phyloP scores from a whole-genome alignment of 2,329 filamentous ascomycete genomes.

The Penicillium sp. region DNA sequence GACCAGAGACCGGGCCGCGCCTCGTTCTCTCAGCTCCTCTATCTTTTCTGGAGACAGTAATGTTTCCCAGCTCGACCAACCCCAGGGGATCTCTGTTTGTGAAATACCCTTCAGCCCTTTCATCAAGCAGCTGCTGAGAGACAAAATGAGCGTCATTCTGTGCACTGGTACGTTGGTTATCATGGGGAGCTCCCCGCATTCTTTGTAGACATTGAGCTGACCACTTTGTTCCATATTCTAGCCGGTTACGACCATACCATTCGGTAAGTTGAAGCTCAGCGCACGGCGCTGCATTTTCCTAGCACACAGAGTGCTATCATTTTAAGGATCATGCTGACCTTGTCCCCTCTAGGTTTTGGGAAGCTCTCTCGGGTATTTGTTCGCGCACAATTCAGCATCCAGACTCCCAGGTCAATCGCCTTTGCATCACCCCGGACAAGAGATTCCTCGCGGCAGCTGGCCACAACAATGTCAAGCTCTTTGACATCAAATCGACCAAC shows the following conservation, averaged over 20 bases:
- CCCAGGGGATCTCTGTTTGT: slow-evolving; percentile 26
- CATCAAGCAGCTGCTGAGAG: slow-evolving; percentile 8
- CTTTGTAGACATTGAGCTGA: slow-evolving; percentile 19
- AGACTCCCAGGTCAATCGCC: slow-evolving; percentile 95
- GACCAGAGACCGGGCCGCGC: not conserved
- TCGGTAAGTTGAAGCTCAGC: slow-evolving; percentile 48
- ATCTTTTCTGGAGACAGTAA: not conserved
- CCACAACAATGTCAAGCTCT: slow-evolving; percentile 88
- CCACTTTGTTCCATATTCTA: slow-evolving; percentile 30
- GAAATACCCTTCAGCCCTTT: slow-evolving; percentile 17
- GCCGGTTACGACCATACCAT: slow-evolving; percentile 75
- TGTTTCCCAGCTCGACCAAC: not conserved
- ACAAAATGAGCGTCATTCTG: slow-evolving; percentile 61
- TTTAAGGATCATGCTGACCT: slow-evolving; percentile 2
- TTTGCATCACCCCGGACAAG: slow-evolving; percentile 98
- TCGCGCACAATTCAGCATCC: slow-evolving; percentile 97
- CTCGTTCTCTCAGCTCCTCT: not conserved
- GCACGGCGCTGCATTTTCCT: not conserved
- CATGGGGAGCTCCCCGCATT: slow-evolving; percentile 15
- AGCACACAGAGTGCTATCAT: not conserved
- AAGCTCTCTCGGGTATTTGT: slow-evolving; percentile 95
- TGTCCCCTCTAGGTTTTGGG: slow-evolving; percentile 72
- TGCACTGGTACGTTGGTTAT: slow-evolving; percentile 55
- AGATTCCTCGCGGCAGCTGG: slow-evolving; percentile 81
- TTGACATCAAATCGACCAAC: slow-evolving; percentile 98